phyloP scores from a whole-genome alignment of 164 flowering plant genomes.

The Warburgia ugandensis region DNA sequence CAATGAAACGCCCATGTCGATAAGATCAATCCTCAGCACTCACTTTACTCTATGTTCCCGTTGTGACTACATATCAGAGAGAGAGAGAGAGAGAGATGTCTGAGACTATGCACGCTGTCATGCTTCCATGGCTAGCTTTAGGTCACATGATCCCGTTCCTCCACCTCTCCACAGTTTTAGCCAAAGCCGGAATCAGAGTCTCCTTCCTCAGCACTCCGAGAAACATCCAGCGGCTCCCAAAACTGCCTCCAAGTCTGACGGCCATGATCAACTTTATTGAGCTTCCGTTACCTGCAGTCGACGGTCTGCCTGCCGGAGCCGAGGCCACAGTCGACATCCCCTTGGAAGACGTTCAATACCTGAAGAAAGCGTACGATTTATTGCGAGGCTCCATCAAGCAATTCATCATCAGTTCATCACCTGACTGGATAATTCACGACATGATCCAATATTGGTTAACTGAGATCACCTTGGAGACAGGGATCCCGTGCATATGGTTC shows the following conservation, averaged over 20 bases:
- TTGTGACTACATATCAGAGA: too few relatives aligned
- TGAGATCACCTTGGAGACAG: too few relatives aligned
- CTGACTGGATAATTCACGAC: too few relatives aligned
- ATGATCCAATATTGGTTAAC: too few relatives aligned
- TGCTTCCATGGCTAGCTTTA: constrained; percentile 30
- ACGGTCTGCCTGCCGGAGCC: constrained; percentile 21
- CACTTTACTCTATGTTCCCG: too few relatives aligned
- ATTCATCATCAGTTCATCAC: too few relatives aligned
- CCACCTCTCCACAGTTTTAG: constrained; percentile 22
- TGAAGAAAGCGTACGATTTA: too few relatives aligned
- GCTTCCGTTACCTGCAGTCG: constrained; percentile 25
- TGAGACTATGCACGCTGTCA: constrained; percentile 15
- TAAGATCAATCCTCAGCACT: too few relatives aligned
- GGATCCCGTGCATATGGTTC: too few relatives aligned
- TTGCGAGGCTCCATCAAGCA: too few relatives aligned
- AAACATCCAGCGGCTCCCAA: constrained; percentile 37
- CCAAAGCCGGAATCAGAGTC: constrained; percentile 17
- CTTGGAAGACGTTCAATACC: constrained; percentile 16
- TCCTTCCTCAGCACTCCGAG: constrained; percentile 25
- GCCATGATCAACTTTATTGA: constrained; percentile 15
- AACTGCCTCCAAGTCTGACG: constrained; percentile 19
- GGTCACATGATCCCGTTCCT: constrained; percentile 35
- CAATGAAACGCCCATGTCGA: too few relatives aligned
- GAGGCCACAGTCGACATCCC: constrained; percentile 40
- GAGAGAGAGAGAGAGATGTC: too few relatives aligned